Conservation (phyloP, 768 basidiomycete species). For the Mycena haematopus region DNA sequence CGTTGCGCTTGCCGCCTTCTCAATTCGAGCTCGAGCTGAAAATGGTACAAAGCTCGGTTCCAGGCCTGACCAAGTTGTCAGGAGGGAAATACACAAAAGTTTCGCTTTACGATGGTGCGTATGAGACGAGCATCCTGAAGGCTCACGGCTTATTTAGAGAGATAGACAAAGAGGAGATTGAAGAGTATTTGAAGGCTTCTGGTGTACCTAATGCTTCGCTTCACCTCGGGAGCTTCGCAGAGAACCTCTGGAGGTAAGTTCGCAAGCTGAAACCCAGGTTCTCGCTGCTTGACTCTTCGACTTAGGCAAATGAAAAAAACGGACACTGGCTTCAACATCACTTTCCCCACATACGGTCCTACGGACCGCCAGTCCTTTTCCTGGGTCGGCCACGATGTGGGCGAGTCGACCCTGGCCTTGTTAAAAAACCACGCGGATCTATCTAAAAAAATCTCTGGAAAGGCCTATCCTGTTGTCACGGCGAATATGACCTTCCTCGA, state of each 20-base stretch:
- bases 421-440: not conserved
- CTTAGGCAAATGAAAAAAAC: not conserved
- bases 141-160: too few species aligned
- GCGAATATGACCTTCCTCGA: conserved; percentile 2
- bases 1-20: not conserved
- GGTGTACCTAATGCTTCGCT: conserved; percentile 6
- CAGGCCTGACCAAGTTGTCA: not conserved
- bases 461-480: conserved; percentile 9
- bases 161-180: not conserved
- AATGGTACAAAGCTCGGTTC: not conserved
- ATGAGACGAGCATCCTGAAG: not conserved
- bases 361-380: not conserved
- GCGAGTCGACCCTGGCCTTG: not conserved
- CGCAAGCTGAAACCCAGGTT: not conserved
- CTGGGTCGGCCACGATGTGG: not conserved
- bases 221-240: conserved; percentile 5
- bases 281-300: not conserved
- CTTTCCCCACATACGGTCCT: not conserved
- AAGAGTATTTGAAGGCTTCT: conserved; percentile 8
- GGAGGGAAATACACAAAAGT: conserved; percentile 1
- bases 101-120: not conserved
- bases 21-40: not conserved
- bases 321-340: not conserved
- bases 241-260: conserved; percentile 12
- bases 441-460: not conserved